Conservation (phyloP, 164 flowering plant genomes). For the Annona cherimola region DNA sequence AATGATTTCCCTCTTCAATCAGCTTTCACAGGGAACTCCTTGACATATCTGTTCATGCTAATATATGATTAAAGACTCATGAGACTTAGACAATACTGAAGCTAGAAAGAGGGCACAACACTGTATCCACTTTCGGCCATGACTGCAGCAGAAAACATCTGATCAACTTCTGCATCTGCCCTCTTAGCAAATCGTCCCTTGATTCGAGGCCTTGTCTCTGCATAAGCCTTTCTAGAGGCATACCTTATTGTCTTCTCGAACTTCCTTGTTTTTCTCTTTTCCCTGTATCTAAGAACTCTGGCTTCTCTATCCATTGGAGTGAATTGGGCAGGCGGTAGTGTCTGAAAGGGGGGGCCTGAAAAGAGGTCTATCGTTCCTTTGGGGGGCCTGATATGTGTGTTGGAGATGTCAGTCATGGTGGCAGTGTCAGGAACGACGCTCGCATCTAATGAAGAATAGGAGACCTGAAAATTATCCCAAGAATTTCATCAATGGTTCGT, state of each 20-base stretch:
- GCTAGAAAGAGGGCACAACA: slow-evolving; percentile 68
- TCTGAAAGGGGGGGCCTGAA: slow-evolving; percentile 40
- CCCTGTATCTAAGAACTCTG: slow-evolving; percentile 76
- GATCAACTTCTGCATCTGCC: slow-evolving; percentile 58
- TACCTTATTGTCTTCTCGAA: slow-evolving; percentile 93
- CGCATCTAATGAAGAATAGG: slow-evolving; percentile 54
- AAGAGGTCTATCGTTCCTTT: slow-evolving; percentile 69
- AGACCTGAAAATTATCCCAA: slow-evolving; percentile 18
- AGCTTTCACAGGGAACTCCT: neutral
- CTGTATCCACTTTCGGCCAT: slow-evolving; percentile 55
- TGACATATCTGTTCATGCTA: neutral
- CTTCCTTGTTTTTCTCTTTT: slow-evolving; percentile 79
- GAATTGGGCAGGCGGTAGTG: slow-evolving; percentile 35
- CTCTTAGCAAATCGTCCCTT: slow-evolving; percentile 88
- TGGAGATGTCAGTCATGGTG: slow-evolving; percentile 41
- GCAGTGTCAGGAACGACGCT: slow-evolving; percentile 72
- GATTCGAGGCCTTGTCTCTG: slow-evolving; percentile 87
- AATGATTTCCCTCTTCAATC: neutral
- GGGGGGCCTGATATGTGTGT: slow-evolving; percentile 41
- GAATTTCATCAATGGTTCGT: neutral
- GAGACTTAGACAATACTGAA: neutral
- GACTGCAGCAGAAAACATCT: slow-evolving; percentile 48
- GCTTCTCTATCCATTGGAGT: slow-evolving; percentile 75
- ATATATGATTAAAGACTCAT: neutral
- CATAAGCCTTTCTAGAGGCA: slow-evolving; percentile 92